Conservation (phyloP, 2,329 filamentous ascomycete genomes). For the Stachybotrys chartarum region DNA sequence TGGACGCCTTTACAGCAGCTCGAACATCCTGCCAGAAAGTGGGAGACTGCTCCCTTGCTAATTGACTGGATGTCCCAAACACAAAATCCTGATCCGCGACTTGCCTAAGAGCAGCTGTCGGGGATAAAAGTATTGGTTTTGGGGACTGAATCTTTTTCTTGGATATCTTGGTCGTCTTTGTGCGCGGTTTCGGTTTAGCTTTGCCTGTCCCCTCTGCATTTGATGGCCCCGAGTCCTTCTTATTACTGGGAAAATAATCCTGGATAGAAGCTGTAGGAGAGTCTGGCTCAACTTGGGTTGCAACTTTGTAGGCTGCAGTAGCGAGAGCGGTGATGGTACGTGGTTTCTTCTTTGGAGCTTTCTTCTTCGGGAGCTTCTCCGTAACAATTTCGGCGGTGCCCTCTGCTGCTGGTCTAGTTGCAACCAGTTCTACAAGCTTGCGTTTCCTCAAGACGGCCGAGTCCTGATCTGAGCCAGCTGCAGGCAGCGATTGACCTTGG, state of each 20-base stretch:
- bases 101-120: slow-evolving; percentile 58
- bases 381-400: slow-evolving; percentile 8
- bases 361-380: slow-evolving; percentile 34
- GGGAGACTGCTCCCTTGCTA: slow-evolving; percentile 66
- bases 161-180: slow-evolving; percentile 18
- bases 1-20: slow-evolving; percentile 53
- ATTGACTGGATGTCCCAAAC: slow-evolving; percentile 81
- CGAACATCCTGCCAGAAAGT: slow-evolving; percentile 57
- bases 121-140: slow-evolving; percentile 56
- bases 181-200: slow-evolving; percentile 25
- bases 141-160: slow-evolving; percentile 33
- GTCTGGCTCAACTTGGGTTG: slow-evolving; percentile 22
- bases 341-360: slow-evolving; percentile 58
- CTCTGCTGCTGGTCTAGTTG: slow-evolving; percentile 17
- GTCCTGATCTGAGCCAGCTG: background rate
- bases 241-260: slow-evolving; percentile 28
- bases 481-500: background rate
- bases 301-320: slow-evolving; percentile 56
- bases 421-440: slow-evolving; percentile 46
- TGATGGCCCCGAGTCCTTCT: background rate
- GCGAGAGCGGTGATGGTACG: slow-evolving; percentile 74
- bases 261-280: slow-evolving; percentile 31
- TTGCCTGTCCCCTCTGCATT: slow-evolving; percentile 15
- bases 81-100: slow-evolving; percentile 67
- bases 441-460: slow-evolving; percentile 41